These are phyloP conservation scores for Saccharomyces cerevisiae DNA, from an alignment of 805 yeast genomes.

Conservation along the genomic window DNA sequence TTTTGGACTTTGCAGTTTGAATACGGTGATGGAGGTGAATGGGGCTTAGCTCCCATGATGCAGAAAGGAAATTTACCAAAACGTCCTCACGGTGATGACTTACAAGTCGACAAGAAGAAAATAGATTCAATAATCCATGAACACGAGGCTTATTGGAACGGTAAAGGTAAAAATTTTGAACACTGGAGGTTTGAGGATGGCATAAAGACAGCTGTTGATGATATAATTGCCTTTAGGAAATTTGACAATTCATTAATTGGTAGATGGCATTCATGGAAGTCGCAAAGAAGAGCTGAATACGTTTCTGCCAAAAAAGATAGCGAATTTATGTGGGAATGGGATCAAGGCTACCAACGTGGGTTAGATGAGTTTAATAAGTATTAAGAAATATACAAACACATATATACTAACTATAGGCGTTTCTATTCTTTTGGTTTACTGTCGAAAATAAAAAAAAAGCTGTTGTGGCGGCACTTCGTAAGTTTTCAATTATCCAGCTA, in stretches of 20 bases:
- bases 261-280: slow-evolving; percentile 59
- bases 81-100: slow-evolving; percentile 12
- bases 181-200: slow-evolving; percentile 80
- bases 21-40: slow-evolving; percentile 89
- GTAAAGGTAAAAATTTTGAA: slow-evolving; percentile 54
- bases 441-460: neutral
- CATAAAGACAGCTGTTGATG: slow-evolving; percentile 66
- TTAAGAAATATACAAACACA: neutral
- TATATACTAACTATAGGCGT: neutral
- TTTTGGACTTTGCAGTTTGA: slow-evolving; percentile 90
- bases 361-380: slow-evolving; percentile 24
- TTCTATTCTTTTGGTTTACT: neutral
- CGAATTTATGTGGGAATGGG: slow-evolving; percentile 76
- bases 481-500: neutral
- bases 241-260: slow-evolving; percentile 70
- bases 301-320: slow-evolving; percentile 45
- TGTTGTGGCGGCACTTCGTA: too few species aligned
- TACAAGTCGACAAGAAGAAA: slow-evolving; percentile 30
- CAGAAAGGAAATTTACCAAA: slow-evolving; percentile 49
- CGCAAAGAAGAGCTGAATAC: slow-evolving; percentile 57
- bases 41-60: slow-evolving; percentile 82
- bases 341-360: slow-evolving; percentile 73
- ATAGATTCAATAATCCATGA: slow-evolving; percentile 18
- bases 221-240: slow-evolving; percentile 57
- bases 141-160: slow-evolving; percentile 68